Percentiles rank a stretch among this genome's conserved stretches.
Evolutionary conservation across 176 grass and related monocot species (phyloP).

Genomic region (Miscanthus lutarioriparius): DNA sequence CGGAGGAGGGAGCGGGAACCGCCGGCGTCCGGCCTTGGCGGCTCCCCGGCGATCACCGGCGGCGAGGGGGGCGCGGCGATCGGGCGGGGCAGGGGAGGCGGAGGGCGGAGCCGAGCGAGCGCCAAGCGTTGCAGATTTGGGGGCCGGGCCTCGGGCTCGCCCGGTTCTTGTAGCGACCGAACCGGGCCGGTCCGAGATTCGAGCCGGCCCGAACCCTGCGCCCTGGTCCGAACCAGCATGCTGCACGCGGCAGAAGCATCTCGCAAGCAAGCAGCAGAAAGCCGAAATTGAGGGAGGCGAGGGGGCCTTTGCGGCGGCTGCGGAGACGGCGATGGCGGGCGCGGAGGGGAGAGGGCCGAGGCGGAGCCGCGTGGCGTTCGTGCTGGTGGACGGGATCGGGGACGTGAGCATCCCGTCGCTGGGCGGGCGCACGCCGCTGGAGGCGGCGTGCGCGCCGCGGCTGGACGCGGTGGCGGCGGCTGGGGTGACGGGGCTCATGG

Average conservation of each 20-base stretch:
- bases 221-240: not conserved
- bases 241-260: constrained; percentile 15
- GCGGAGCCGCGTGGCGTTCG: constrained; percentile 62
- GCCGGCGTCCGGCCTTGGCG: not conserved
- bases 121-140: constrained; percentile 62
- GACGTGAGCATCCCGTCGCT: constrained; percentile 72
- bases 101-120: constrained; percentile 39
- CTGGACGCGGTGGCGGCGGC: constrained; percentile 74
- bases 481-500: constrained; percentile 88
- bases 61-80: constrained; percentile 33
- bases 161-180: constrained; percentile 23
- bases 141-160: not conserved
- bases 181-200: not conserved
- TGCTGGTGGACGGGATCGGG: constrained; percentile 83
- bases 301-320: not conserved
- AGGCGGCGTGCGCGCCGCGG: constrained; percentile 46
- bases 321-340: constrained; percentile 21
- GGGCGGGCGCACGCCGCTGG: constrained; percentile 46
- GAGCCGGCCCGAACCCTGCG: not conserved
- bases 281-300: not conserved
- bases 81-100: not conserved
- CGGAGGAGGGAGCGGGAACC: not conserved
- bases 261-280: not conserved
- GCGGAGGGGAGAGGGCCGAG: not conserved
- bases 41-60: constrained; percentile 50